Evolutionary conservation across 2,329 filamentous ascomycete species (phyloP).

Genomic region (Davidsoniella eucalypti): DNA sequence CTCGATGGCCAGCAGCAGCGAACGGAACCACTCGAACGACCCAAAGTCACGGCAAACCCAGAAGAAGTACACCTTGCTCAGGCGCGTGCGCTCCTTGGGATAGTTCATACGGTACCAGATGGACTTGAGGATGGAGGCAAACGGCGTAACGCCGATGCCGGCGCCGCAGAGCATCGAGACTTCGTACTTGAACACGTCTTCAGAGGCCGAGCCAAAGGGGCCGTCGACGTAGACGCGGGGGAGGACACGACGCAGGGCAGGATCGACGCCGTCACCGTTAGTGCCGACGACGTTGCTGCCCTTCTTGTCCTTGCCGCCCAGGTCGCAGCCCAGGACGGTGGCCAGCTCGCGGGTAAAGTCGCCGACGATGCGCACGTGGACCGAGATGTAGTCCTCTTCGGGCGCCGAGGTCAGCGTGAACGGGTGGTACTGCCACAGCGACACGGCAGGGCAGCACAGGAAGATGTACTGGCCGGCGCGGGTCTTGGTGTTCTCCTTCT

Average conservation of each 20-base stretch:
- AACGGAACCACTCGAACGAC: conserved; percentile 81
- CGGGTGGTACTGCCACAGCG: conserved; percentile 76
- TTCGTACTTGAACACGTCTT: conserved; percentile 83
- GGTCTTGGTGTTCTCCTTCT: conserved; percentile 74
- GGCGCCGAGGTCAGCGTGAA: conserved; percentile 77
- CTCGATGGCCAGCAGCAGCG: conserved; percentile 68
- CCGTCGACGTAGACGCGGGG: conserved; percentile 72
- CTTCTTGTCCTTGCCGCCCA: conserved; percentile 27
- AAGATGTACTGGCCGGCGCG: conserved; percentile 77
- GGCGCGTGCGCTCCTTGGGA: conserved; percentile 58
- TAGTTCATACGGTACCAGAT: conserved; percentile 93
- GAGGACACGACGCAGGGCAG: conserved; percentile 54
- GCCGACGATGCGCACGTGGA: conserved; percentile 69
- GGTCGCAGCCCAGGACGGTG: conserved; percentile 58
- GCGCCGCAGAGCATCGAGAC: conserved; percentile 63
- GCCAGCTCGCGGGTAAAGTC: conserved; percentile 62
- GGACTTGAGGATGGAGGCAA: conserved; percentile 73
- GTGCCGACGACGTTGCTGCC: conserved; percentile 55
- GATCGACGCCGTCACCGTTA: conserved; percentile 47
- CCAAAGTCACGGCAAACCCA: conserved; percentile 83
- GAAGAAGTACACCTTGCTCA: conserved; percentile 83
- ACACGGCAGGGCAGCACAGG: conserved; percentile 72
- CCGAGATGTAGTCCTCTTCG: conserved; percentile 79
- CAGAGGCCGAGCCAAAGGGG: conserved; percentile 70
- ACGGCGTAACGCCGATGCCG: conserved; percentile 74